phyloP scores from a whole-genome alignment of 108 stramenopile genomes.

The Seminavis robusta region DNA sequence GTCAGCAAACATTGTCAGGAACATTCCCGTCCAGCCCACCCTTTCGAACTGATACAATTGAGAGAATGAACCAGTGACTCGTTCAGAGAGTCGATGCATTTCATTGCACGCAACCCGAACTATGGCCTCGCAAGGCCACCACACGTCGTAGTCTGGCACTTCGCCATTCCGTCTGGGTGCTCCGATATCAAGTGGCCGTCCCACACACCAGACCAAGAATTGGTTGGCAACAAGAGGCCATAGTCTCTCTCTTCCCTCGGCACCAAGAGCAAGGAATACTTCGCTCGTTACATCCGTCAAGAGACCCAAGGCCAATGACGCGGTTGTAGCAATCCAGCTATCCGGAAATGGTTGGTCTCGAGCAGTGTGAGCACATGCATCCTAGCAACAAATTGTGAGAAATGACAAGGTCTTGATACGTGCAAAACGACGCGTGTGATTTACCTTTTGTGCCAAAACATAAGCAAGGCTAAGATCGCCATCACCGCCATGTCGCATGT shows the following conservation, averaged over 20 bases:
- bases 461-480: conserved; percentile 77
- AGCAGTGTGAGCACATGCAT: conserved; percentile 3
- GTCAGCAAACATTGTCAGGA: too few species aligned
- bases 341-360: conserved; percentile 78
- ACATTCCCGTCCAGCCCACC: too few species aligned
- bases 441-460: conserved; percentile 57
- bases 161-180: conserved; percentile 9
- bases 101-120: conserved; percentile 68
- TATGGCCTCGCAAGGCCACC: conserved; percentile 84
- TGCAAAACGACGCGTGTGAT: too few species aligned
- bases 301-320: conserved; percentile 71
- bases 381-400: too few species aligned
- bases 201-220: conserved; percentile 56
- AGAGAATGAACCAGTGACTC: conserved; percentile 16
- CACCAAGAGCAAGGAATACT: conserved; percentile 38
- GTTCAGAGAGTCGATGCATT: conserved; percentile 43
- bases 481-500: conserved; percentile 81
- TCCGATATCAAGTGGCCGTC: conserved; percentile 16
- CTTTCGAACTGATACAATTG: conserved; percentile 3
- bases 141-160: conserved; percentile 18
- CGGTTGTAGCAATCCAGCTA: conserved; percentile 88
- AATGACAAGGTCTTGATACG: conserved; percentile 20
- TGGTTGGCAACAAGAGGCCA: conserved; percentile 56
- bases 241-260: conserved; percentile 43
- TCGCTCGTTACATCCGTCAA: conserved; percentile 66